phyloP scores from a whole-genome alignment of 2,329 filamentous ascomycete genomes.

The Cladophialophora psammophila region DNA sequence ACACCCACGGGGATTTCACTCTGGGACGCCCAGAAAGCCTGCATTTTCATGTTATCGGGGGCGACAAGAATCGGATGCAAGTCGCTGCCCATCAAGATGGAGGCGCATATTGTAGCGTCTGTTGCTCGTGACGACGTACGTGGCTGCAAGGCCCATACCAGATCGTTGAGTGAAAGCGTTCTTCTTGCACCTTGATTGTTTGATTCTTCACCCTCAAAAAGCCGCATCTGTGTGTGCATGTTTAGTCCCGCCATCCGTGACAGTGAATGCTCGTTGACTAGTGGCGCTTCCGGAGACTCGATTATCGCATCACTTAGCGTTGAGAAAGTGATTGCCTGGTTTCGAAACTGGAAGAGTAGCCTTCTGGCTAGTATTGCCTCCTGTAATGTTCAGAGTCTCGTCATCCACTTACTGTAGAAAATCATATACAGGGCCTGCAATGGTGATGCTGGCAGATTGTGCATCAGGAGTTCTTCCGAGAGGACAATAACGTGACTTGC shows the following conservation, averaged over 20 bases:
- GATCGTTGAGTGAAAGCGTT: neutral
- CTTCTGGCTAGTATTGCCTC: neutral
- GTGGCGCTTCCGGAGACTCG: neutral
- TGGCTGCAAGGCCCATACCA: neutral
- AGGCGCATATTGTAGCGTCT: neutral
- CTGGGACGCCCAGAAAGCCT: neutral
- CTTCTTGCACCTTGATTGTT: neutral
- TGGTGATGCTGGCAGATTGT: neutral
- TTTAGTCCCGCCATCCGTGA: neutral
- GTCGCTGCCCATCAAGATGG: neutral
- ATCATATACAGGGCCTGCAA: neutral
- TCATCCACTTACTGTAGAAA: neutral
- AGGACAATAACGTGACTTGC: neutral
- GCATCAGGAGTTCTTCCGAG: neutral
- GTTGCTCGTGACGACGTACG: neutral
- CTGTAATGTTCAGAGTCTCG: neutral
- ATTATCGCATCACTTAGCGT: neutral
- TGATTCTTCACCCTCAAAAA: neutral
- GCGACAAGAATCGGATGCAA: neutral
- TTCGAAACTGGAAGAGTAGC: neutral
- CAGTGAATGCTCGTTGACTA: neutral
- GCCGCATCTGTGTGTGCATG: neutral
- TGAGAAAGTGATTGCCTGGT: neutral
- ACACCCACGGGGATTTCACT: neutral
- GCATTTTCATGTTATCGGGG: neutral